phyloP scores from a whole-genome alignment of 805 yeast species.

The Diddensiella santjacobensis region DNA sequence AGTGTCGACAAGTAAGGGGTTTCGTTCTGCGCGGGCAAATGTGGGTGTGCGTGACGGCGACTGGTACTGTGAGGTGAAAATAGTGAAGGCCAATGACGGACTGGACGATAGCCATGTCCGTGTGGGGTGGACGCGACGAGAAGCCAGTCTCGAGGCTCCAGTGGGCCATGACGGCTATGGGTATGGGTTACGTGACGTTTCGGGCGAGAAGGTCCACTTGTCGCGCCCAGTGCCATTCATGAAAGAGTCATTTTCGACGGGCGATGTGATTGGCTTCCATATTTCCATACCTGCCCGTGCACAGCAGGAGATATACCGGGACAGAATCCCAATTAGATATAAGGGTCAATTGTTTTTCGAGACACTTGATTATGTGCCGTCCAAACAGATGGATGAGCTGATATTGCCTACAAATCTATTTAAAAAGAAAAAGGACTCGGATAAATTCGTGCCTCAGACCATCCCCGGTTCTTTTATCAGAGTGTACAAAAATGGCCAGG shows the following conservation, averaged over 20 bases:
- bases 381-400: slow-evolving; percentile 68
- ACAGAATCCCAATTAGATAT: slow-evolving; percentile 82
- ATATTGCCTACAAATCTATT: slow-evolving; percentile 37
- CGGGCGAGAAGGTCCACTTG: slow-evolving; percentile 71
- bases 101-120: slow-evolving; percentile 56
- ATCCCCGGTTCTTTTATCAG: slow-evolving; percentile 50
- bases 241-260: slow-evolving; percentile 55
- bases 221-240: slow-evolving; percentile 62
- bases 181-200: slow-evolving; percentile 79
- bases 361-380: slow-evolving; percentile 70
- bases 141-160: slow-evolving; percentile 89
- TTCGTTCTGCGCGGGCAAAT: slow-evolving; percentile 75
- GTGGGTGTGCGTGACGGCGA: slow-evolving; percentile 72
- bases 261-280: slow-evolving; percentile 80
- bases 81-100: slow-evolving; percentile 40
- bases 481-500: slow-evolving; percentile 74
- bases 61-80: slow-evolving; percentile 74
- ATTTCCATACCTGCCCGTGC: slow-evolving; percentile 56
- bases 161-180: slow-evolving; percentile 95
- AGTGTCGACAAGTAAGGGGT: slow-evolving; percentile 65
- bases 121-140: slow-evolving; percentile 78
- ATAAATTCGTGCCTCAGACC: slow-evolving; percentile 28
- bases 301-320: slow-evolving; percentile 56
- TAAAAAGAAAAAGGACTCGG: slow-evolving; percentile 24
- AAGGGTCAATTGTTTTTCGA: slow-evolving; percentile 77